Base-by-base conservation (phyloP, 1,139 yeast species). In the Fermentozyma sake region DNA sequence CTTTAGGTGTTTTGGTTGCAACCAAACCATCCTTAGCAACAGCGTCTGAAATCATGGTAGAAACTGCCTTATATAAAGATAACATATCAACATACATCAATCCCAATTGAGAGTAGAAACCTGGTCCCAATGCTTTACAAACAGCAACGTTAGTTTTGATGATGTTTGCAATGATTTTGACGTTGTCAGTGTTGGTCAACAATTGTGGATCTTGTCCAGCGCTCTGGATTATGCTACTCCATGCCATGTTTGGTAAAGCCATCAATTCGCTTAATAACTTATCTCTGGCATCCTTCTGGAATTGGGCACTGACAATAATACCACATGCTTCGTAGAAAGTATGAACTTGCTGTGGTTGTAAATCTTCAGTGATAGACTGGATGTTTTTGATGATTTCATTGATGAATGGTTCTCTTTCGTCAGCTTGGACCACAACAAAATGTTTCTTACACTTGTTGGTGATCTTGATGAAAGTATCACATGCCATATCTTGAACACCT, bases 401-500 rank as follows among this genome's bases (percentile, higher is more conserved):
- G 41, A 91, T 85, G 47, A 91, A 91, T 12, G 98, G 96, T 52
- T 82, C 95, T n/a, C 72, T 54, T 58, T 93, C 98, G 39, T 80
- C 82, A 11, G 77, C 74, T 59, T 91, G 97, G 40, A 75, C 79
- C 24, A 82, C 82, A 22, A 91, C 96, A 59, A 93, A 91, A 56
- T 91, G 97, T 40, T 89, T 79, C 58, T 87, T 89, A 70, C 98
- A 91, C 61, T 91, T 91, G 45, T 76, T 80, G 16, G 96, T 86
- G 54, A 91, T 91, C 57, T 91, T 93, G 50, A 89, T 89, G 55
- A 91, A 91, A 1, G 99, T 91, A 58, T 91, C 98, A 68, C 98
- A 91, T 7, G 99, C 98, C 98, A 91, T 91, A 59, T 91, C 98
- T 64, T 91, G 98, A 38, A 91, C 98, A 61, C 97, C 98, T 58